Percentiles rank a stretch among this genome's conserved stretches.
Evolutionary conservation across 2,329 filamentous ascomycete genomes (phyloP).

Genomic region (Claviceps sp.): DNA sequence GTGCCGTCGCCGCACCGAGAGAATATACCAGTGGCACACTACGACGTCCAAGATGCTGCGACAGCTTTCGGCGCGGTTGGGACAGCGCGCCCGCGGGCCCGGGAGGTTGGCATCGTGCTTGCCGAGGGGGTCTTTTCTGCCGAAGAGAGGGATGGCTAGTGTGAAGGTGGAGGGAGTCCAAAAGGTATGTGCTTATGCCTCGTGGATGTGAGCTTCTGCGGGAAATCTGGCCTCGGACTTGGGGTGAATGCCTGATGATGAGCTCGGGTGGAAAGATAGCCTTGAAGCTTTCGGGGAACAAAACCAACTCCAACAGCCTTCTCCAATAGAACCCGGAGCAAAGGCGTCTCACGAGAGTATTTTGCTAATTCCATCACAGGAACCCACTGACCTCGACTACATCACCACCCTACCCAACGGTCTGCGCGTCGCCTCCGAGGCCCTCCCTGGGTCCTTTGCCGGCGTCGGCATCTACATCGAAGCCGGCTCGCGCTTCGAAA

Average conservation of each 20-base stretch:
- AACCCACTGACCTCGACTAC: slow-evolving; percentile 74
- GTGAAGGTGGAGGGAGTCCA: slow-evolving; percentile 22
- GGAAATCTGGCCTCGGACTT: no score
- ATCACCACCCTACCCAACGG: slow-evolving; percentile 87
- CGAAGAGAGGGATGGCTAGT: slow-evolving; percentile 15
- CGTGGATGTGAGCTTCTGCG: no score
- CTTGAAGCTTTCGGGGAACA: neutral
- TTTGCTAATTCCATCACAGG: slow-evolving; percentile 21
- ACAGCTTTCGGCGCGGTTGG: slow-evolving; percentile 20
- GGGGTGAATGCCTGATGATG: no score
- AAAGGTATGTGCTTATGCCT: slow-evolving; percentile 9
- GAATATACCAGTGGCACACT: neutral
- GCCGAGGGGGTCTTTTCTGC: slow-evolving; percentile 10
- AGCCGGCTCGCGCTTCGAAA: slow-evolving; percentile 89
- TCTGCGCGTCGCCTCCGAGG: slow-evolving; percentile 86
- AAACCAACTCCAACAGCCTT: neutral
- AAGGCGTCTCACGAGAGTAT: no score
- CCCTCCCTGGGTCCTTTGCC: slow-evolving; percentile 84
- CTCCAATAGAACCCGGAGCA: neutral
- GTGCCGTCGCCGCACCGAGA: neutral
- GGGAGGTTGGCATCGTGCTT: slow-evolving; percentile 11
- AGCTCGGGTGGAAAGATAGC: no score
- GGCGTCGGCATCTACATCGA: slow-evolving; percentile 94
- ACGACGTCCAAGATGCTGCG: slow-evolving; percentile 18
- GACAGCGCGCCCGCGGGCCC: slow-evolving; percentile 14